Evolutionary conservation across 768 basidiomycete species (phyloP).

Genomic region (Daedaleopsis nitida): DNA sequence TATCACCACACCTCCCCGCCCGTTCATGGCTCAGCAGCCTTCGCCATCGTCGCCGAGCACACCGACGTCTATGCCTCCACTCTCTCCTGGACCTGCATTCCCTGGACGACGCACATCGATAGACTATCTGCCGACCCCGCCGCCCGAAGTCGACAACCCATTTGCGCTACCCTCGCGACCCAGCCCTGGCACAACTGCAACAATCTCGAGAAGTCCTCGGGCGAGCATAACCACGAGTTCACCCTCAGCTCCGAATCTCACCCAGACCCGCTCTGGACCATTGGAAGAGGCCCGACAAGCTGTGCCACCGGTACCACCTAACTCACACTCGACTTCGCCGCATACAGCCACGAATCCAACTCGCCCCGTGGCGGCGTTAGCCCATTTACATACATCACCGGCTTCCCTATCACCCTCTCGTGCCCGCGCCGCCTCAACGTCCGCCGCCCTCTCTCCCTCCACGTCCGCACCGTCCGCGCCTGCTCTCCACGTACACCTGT

Average conservation of each 20-base stretch:
- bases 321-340: constrained; percentile 11
- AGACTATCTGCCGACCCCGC: constrained; percentile 6
- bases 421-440: constrained; percentile 12
- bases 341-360: not conserved
- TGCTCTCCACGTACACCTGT: not conserved
- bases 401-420: not conserved
- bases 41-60: constrained; percentile 1
- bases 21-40: not conserved
- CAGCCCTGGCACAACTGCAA: not conserved
- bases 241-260: not conserved
- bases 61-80: constrained; percentile 8
- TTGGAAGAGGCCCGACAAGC: not conserved
- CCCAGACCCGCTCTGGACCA: not conserved
- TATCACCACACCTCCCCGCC: not conserved
- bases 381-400: not conserved
- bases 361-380: not conserved
- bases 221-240: not conserved
- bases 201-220: no score
- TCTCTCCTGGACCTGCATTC: constrained; percentile 5
- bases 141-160: not conserved
- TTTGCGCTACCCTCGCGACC: constrained; percentile 1
- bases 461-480: not conserved
- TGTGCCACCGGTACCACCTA: constrained; percentile 9
- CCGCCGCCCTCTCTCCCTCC: not conserved
- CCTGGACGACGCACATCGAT: constrained; percentile 10